Evolutionary conservation across 1,284 basidiomycete species (phyloP).

Genomic region (Phellopilus nigrolimitatus): DNA sequence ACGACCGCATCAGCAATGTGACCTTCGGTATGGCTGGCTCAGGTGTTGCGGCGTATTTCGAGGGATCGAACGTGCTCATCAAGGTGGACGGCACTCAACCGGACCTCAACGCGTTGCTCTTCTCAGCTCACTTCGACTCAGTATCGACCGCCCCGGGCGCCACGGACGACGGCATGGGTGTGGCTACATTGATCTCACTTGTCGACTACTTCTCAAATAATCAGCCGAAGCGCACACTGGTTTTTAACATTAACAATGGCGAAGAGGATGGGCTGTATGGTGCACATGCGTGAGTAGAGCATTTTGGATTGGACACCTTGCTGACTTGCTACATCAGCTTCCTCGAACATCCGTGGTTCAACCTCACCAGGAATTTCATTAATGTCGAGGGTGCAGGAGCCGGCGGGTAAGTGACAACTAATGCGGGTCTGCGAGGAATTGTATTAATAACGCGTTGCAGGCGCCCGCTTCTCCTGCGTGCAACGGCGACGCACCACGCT

Average conservation of each 20-base stretch:
- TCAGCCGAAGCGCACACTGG: slow-evolving; percentile 51
- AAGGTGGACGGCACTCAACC: slow-evolving; percentile 52
- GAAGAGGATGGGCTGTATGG: slow-evolving; percentile 75
- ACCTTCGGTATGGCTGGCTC: slow-evolving; percentile 37
- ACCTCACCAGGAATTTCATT: slow-evolving; percentile 58
- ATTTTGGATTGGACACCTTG: not conserved
- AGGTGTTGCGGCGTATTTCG: slow-evolving; percentile 48
- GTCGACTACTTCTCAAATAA: slow-evolving; percentile 52
- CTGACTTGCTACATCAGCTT: slow-evolving; percentile 39
- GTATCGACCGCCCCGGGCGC: slow-evolving; percentile 72
- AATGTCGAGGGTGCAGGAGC: slow-evolving; percentile 79
- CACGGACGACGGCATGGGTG: slow-evolving; percentile 74
- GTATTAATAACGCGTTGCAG: slow-evolving; percentile 30
- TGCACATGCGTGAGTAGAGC: slow-evolving; percentile 50
- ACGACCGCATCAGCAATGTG: slow-evolving; percentile 57
- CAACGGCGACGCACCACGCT: slow-evolving; percentile 50
- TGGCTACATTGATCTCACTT: slow-evolving; percentile 62
- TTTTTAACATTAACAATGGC: slow-evolving; percentile 81
- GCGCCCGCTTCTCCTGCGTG: slow-evolving; percentile 63
- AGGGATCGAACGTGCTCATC: slow-evolving; percentile 68
- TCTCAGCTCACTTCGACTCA: slow-evolving; percentile 78
- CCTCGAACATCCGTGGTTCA: slow-evolving; percentile 68
- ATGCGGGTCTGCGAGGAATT: not conserved
- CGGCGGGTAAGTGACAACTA: slow-evolving; percentile 53
- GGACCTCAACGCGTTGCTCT: slow-evolving; percentile 50